Percentiles rank a stretch among this genome's conserved stretches.
These are phyloP conservation scores for Tricholoma sp. DNA, from an alignment of 768 basidiomycete species.

Conservation along the genomic window DNA sequence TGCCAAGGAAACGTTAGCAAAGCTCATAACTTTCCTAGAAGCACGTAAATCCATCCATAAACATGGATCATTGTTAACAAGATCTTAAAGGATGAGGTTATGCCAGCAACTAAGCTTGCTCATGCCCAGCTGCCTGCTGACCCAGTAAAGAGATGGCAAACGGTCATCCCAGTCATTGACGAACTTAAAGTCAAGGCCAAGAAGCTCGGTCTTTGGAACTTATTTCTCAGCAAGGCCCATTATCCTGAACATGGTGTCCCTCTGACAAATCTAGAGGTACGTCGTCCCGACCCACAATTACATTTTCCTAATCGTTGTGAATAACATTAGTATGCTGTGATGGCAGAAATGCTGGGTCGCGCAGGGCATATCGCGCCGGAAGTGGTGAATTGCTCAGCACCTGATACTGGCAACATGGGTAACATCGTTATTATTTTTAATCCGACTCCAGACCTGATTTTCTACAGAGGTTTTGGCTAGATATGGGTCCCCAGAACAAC, in stretches of 20 bases:
- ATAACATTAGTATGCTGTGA: slow-evolving; percentile 76
- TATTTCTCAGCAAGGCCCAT: slow-evolving; percentile 92
- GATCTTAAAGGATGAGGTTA: slow-evolving; percentile 71
- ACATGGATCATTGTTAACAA: not conserved
- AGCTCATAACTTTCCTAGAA: slow-evolving; percentile 81
- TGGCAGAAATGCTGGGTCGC: slow-evolving; percentile 93
- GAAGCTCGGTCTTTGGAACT: slow-evolving; percentile 90
- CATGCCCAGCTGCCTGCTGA: slow-evolving; percentile 80
- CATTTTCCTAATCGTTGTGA: not conserved
- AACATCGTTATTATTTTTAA: slow-evolving; percentile 14
- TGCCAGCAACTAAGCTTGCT: slow-evolving; percentile 73
- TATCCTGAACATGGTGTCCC: slow-evolving; percentile 87
- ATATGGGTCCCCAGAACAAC: slow-evolving; percentile 89
- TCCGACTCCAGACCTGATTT: not conserved
- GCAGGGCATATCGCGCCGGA: slow-evolving; percentile 80
- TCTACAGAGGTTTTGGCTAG: slow-evolving; percentile 88
- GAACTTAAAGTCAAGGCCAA: slow-evolving; percentile 87
- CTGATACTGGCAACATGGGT: slow-evolving; percentile 99
- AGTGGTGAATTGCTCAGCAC: slow-evolving; percentile 90
- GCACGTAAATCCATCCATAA: slow-evolving; percentile 32
- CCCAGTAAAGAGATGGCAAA: slow-evolving; percentile 75
- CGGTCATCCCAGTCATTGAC: slow-evolving; percentile 72
- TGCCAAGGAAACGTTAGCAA: slow-evolving; percentile 82
- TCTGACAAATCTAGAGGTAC: slow-evolving; percentile 90
- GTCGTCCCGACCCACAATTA: not conserved